Percentiles rank a stretch among this genome's conserved stretches.
Evolutionary conservation across 2,329 filamentous ascomycete genomes (phyloP).

Genomic region (Ceratocystis lukuohia): DNA sequence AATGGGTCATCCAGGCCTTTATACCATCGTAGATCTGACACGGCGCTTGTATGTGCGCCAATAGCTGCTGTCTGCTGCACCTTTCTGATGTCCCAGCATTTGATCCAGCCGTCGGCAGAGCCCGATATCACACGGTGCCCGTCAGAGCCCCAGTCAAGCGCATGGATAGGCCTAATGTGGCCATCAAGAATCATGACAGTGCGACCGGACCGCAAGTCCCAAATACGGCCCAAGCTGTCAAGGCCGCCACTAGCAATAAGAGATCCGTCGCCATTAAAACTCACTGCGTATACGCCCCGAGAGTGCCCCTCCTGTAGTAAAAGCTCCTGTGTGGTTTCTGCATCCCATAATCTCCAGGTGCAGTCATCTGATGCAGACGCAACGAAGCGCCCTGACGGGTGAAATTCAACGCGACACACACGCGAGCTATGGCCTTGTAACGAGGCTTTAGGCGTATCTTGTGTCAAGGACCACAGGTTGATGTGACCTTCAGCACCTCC

Average conservation of each 20-base stretch:
- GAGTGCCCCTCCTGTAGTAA: conserved; percentile 90
- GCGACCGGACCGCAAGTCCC: conserved; percentile 83
- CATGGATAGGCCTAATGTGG: conserved; percentile 82
- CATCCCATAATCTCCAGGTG: conserved; percentile 93
- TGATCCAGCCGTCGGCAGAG: conserved; percentile 87
- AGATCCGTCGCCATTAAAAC: conserved; percentile 84
- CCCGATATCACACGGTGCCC: conserved; percentile 87
- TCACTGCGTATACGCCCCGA: conserved; percentile 77
- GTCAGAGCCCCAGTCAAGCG: conserved; percentile 81
- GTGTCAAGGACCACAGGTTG: conserved; percentile 76
- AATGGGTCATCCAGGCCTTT: conserved; percentile 69
- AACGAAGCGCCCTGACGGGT: conserved; percentile 78
- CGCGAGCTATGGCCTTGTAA: conserved; percentile 73
- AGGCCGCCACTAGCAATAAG: conserved; percentile 82
- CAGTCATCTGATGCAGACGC: conserved; percentile 93
- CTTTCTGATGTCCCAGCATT: conserved; percentile 93
- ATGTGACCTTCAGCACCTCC: conserved; percentile 80
- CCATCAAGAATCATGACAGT: conserved; percentile 91
- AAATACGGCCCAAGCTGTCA: conserved; percentile 88
- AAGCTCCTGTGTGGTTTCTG: conserved; percentile 70
- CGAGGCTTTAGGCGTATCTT: conserved; percentile 73
- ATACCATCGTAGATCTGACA: conserved; percentile 89
- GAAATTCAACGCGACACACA: conserved; percentile 86
- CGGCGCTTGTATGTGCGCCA: conserved; percentile 79
- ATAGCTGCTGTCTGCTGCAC: conserved; percentile 73